Conservation (phyloP, 2,329 filamentous ascomycete species). For the Orbilia quercus region DNA sequence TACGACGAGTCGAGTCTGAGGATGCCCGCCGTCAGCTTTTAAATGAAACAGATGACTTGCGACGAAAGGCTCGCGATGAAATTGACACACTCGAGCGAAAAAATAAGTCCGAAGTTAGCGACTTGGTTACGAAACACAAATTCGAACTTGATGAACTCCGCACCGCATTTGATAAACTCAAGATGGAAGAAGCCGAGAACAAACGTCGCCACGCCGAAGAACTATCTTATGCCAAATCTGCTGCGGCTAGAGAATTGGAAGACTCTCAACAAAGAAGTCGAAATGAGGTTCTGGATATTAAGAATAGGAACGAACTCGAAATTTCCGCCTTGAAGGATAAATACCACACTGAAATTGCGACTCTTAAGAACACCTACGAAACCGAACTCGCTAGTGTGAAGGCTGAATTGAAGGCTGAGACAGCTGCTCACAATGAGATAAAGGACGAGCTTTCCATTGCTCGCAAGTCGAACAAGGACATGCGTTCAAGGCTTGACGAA, state of each 20-base stretch:
- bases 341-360: constrained; percentile 52
- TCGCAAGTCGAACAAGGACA: constrained; percentile 70
- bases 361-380: constrained; percentile 42
- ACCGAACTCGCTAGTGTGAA: constrained; percentile 44
- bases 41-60: constrained; percentile 70
- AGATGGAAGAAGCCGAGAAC: constrained; percentile 58
- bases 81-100: constrained; percentile 64
- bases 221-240: constrained; percentile 74
- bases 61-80: constrained; percentile 66
- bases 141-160: constrained; percentile 75
- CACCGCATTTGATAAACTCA: constrained; percentile 69
- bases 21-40: constrained; percentile 69
- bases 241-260: constrained; percentile 67
- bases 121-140: constrained; percentile 71
- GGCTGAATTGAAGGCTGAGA: constrained; percentile 50
- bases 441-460: constrained; percentile 71
- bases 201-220: constrained; percentile 59
- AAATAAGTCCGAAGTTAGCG: constrained; percentile 69
- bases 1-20: constrained; percentile 69
- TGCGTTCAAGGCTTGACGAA: constrained; percentile 72
- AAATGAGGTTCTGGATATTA: constrained; percentile 66
- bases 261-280: constrained; percentile 68
- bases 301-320: constrained; percentile 67
- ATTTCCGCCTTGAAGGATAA: constrained; percentile 50
- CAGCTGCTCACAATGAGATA: constrained; percentile 58